Evolutionary conservation across 768 basidiomycete genomes (phyloP).

Genomic region (Lyophyllum semitale): DNA sequence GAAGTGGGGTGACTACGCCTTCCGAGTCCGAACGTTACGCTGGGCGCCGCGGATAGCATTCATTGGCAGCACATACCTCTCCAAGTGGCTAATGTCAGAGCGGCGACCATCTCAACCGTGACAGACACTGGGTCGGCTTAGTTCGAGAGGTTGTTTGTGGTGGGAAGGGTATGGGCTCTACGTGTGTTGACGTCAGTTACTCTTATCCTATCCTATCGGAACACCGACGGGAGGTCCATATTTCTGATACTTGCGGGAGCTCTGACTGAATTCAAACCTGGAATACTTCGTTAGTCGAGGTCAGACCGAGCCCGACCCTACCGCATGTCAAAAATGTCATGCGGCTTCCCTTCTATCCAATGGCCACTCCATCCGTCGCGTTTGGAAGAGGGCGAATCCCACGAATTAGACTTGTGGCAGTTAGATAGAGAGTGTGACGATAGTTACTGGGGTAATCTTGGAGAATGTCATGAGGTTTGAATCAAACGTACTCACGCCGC

Average conservation of each 20-base stretch:
- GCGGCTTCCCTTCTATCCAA: background rate
- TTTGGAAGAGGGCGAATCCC: background rate
- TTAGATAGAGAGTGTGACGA: background rate
- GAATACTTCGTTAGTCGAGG: background rate
- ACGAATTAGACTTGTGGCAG: background rate
- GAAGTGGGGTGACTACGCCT: conserved; percentile 13
- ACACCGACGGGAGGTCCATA: no score
- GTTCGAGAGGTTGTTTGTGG: background rate
- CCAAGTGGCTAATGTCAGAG: background rate
- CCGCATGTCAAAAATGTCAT: background rate
- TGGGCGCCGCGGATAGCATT: background rate
- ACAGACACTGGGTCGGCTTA: background rate
- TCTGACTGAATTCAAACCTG: background rate
- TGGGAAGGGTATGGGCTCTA: background rate
- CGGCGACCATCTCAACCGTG: background rate
- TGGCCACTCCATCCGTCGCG: background rate
- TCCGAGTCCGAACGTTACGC: background rate
- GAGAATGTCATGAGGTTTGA: background rate
- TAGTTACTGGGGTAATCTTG: background rate
- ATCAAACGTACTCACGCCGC: background rate
- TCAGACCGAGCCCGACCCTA: background rate
- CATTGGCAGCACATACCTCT: background rate
- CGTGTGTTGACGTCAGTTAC: no score
- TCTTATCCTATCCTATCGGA: no score
- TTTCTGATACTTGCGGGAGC: background rate